Percentiles rank a stretch among this genome's conserved stretches.
Conservation (phyloP, 352 stramenopile species). For the Hyaloperonospora arabidopsidis region DNA sequence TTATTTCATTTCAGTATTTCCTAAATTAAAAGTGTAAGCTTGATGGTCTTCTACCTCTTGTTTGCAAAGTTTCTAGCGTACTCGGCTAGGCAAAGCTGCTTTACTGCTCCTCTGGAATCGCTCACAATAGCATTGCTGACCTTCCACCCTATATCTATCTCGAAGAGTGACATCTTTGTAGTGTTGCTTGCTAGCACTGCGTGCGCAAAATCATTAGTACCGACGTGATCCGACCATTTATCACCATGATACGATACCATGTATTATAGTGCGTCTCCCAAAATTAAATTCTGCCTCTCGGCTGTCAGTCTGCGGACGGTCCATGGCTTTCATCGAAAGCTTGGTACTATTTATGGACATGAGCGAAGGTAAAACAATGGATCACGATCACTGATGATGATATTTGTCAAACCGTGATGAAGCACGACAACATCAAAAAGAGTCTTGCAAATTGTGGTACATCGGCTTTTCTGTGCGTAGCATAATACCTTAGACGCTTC, state of each 20-base stretch:
- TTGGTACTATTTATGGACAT: too few relatives aligned
- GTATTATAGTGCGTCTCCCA: conserved; percentile 14
- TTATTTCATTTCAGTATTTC: conserved; percentile 3
- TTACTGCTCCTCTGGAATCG: too few relatives aligned
- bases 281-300: conserved; percentile 11
- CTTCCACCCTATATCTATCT: not conserved
- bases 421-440: not conserved
- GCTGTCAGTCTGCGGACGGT: conserved; percentile 6
- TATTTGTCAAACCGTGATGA: not conserved
- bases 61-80: conserved; percentile 2
- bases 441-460: not conserved
- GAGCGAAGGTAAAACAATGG: not conserved
- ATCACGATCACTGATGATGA: conserved; percentile 2
- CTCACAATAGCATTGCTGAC: not conserved
- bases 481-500: not conserved
- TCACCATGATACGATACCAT: conserved; percentile 9
- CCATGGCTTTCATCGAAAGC: not conserved
- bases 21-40: conserved; percentile 6
- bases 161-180: not conserved
- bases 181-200: not conserved
- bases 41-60: conserved; percentile 3
- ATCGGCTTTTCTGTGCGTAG: not conserved
- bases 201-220: not conserved
- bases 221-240: not conserved
- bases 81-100: not conserved